Evolutionary conservation across 169 alveolate species (phyloP), one percentile per base, ranked within the genome.

Genomic region (Plasmodium gonderi): DNA sequence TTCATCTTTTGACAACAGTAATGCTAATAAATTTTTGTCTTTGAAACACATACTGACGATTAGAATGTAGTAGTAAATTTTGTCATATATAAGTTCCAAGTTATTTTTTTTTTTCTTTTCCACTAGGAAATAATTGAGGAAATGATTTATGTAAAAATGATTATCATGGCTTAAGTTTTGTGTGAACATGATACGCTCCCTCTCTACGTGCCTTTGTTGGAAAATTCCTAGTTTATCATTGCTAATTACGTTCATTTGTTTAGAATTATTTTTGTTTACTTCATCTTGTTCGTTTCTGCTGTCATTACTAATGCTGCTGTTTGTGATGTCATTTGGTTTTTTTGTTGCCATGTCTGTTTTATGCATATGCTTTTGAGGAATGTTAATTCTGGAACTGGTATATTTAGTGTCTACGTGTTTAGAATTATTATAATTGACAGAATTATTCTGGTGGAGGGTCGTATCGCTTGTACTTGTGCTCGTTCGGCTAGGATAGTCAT

Each of bases 11-110:
- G 92, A 45, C 20, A 83, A 80, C 36, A 83, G 42, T 23, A 83
- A 14, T n/a, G 92, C 51, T 83, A 83, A 29, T 17, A 83, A 69
- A 29, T 83, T 83, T 83, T 76, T 74, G 68, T 83, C 92, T 7
- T 83, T 83, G 65, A 47, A 83, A 29, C 92, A 83, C 82, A 83
- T 83, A 29, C 81, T 72, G 33, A 83, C 92, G 77, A 83, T 72
- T 49, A 83, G 65, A 23, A 83, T 83, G 14, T 83, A 83, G 31
- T 83, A 83, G 44, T 83, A 83, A 33, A 83, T 69, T 72, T 72
- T 83, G 54, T 83, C 85, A 49, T 83, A 68, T 45, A 83, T 83
- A 20, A 14, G 44, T 29, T 72, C 82, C 51, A 83, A 72, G 65
- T 45, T 26, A 23, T 68, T 83, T 47, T 83, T 69, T 49, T n/a